Evolutionary conservation across 805 yeast species (phyloP).

Genomic region (Schizosaccharomyces cryophilus): DNA sequence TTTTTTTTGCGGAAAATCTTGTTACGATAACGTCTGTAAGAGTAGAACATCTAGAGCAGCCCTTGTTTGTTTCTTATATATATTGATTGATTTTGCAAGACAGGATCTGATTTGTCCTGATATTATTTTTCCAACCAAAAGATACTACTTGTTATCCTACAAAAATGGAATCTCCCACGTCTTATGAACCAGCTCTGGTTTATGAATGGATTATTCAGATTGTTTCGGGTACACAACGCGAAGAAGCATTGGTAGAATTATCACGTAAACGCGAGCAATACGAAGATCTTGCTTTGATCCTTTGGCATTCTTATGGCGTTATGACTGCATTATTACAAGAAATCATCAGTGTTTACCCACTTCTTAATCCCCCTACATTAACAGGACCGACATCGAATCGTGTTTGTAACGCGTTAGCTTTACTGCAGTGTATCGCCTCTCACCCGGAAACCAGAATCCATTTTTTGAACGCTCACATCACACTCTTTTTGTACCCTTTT

Average conservation of each 20-base stretch:
- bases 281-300: conserved; percentile 73
- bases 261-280: conserved; percentile 88
- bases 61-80: too few species aligned
- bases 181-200: conserved; percentile 31
- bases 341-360: conserved; percentile 71
- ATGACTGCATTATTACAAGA: conserved; percentile 81
- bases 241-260: conserved; percentile 71
- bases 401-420: conserved; percentile 85
- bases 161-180: not conserved
- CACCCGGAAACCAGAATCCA: conserved; percentile 72
- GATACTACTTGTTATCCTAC: not conserved
- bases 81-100: too few species aligned
- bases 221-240: conserved; percentile 74
- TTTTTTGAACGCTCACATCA: conserved; percentile 73
- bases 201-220: conserved; percentile 76
- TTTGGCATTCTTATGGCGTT: conserved; percentile 86
- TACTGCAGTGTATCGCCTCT: conserved; percentile 89
- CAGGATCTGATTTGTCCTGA: not conserved
- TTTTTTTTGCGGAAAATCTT: too few species aligned
- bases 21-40: too few species aligned
- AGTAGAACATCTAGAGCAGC: too few species aligned
- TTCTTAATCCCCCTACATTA: conserved; percentile 62
- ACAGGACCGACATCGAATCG: conserved; percentile 73
- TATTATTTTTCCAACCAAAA: not conserved
- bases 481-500: conserved; percentile 79